Evolutionary conservation across 202 grass and related monocot species (phyloP).

Genomic region (Elaeis oleifera): DNA sequence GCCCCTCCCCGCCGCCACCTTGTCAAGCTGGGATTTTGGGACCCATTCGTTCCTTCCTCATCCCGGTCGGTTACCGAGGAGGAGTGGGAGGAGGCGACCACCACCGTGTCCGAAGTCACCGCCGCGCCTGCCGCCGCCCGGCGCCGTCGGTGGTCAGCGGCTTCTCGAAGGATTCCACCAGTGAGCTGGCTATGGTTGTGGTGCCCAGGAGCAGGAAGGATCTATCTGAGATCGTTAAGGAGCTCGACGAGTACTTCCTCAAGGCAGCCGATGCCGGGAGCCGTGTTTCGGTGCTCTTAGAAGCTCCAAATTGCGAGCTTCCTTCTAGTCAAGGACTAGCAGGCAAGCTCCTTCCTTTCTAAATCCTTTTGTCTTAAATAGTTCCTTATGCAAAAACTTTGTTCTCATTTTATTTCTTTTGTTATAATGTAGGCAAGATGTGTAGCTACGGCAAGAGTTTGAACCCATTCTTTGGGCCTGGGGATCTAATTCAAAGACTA

Average conservation of each 20-base stretch:
- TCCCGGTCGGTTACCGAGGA: neutral
- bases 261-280: conserved; percentile 50
- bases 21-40: conserved; percentile 56
- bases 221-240: conserved; percentile 63
- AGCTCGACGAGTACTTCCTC: conserved; percentile 60
- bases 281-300: conserved; percentile 35
- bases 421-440: conserved; percentile 50
- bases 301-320: conserved; percentile 72
- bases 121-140: conserved; percentile 1
- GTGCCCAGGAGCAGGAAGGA: conserved; percentile 66
- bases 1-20: conserved; percentile 46
- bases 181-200: conserved; percentile 41
- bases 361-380: neutral
- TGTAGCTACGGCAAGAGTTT: conserved; percentile 73
- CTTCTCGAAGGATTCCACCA: neutral
- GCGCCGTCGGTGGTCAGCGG: neutral
- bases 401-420: neutral
- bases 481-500: conserved; percentile 17
- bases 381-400: neutral
- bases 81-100: neutral
- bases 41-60: neutral
- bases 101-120: conserved; percentile 3
- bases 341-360: conserved; percentile 25
- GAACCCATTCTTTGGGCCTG: conserved; percentile 55
- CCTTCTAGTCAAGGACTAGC: conserved; percentile 44